Evolutionary conservation across 2,329 filamentous ascomycete species (phyloP).

Genomic region (Pyricularia pennisetigena): DNA sequence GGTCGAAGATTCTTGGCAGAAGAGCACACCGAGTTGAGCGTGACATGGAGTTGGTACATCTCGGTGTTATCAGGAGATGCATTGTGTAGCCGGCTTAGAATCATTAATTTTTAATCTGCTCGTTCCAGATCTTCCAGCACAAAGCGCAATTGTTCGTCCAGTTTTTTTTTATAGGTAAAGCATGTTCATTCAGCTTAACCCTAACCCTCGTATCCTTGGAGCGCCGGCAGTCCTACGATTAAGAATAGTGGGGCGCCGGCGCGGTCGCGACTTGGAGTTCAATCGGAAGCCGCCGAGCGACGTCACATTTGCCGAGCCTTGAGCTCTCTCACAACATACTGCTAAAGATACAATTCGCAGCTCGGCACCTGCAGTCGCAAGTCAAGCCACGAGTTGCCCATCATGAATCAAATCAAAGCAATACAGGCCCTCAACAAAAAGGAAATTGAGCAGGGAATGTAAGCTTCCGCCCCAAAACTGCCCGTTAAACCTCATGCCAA

Average conservation of each 20-base stretch:
- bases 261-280: background rate
- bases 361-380: background rate
- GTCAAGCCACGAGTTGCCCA: constrained; percentile 11
- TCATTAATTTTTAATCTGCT: no score
- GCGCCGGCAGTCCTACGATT: background rate
- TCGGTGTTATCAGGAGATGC: no score
- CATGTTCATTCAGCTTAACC: background rate
- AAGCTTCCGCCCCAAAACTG: constrained; percentile 23
- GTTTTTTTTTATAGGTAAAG: background rate
- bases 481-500: background rate
- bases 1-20: no score
- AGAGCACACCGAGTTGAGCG: no score
- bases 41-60: no score
- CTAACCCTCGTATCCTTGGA: background rate
- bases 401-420: constrained; percentile 89
- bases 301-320: background rate
- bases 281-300: background rate
- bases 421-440: constrained; percentile 90
- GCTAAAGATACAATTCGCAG: background rate
- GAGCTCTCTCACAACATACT: background rate
- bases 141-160: no score
- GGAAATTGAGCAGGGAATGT: constrained; percentile 84
- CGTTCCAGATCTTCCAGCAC: background rate
- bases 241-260: background rate
- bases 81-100: no score